Base-by-base conservation (phyloP, 2,329 filamentous ascomycete species). In the Colletotrichum incanum region DNA sequence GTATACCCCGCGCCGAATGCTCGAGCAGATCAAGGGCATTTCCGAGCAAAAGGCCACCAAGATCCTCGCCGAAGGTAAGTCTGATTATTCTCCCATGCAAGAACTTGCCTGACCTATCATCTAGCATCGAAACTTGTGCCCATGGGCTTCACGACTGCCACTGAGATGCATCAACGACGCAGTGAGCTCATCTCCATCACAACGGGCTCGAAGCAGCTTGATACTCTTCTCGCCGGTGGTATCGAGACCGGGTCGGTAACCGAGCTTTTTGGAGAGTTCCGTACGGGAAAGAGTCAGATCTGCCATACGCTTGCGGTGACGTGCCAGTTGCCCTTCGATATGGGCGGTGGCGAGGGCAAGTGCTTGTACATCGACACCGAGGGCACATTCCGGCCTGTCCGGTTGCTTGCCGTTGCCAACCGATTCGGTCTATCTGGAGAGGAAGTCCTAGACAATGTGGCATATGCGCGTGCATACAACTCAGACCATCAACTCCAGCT, bases 341-440 rank as follows among this genome's bases (percentile, higher is more conserved):
- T 98, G 96, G 97, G 96, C 65, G 96, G 96, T 67, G 96, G 97
- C 39, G 96, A 99, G 84, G 96, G 96, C 58, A 99, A 99, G 81
- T 99, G 97, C 79, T 88, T 99, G 61, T 99, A 99, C 79, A 99
- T 99, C 76, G 96, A 99, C 78, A 99, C 96, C 0, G 96, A 99
- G 82, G 97, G 96, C 73, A 99, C 96, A 1, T 99, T 99, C 80
- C 91, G 95, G 75, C 97, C 96, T 0, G 95, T 98, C 2, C 93
- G 96, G 65, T 86, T 98, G 20, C 88, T 99, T 5, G 93, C 95
- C 11, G 96, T 98, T 6, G 97, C 96, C 55, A 96, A 98, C 78
- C 91, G 96, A 66, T 99, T 96, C 79, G 97, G 97, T 0, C 88
- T 99, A 2, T 97, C 95, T 4, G 96, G 96, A 26, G 96, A 99